These are phyloP conservation scores for Blakeslea trispora DNA, from an alignment of 371 early-diverging fungal genomes.

Conservation along the genomic window DNA sequence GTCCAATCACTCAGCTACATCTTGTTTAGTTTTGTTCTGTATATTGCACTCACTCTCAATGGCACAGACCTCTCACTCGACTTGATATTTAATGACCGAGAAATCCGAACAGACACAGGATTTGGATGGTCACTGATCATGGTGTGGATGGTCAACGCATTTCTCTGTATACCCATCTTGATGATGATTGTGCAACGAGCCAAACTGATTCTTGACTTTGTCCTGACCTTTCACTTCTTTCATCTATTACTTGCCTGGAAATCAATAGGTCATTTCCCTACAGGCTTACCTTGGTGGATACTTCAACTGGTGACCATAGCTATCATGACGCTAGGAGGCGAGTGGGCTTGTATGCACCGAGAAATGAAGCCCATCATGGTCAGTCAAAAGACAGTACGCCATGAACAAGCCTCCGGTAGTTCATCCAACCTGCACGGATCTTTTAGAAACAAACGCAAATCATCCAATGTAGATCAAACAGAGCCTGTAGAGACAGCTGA, in stretches of 20 bases:
- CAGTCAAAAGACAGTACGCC: slow-evolving; percentile 20
- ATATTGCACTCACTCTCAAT: slow-evolving; percentile 57
- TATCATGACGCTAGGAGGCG: slow-evolving; percentile 77
- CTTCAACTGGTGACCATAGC: slow-evolving; percentile 52
- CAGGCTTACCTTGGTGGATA: slow-evolving; percentile 72
- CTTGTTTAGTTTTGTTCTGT: slow-evolving; percentile 56
- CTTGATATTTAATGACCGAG: slow-evolving; percentile 62
- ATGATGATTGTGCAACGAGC: slow-evolving; percentile 80
- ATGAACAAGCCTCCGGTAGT: slow-evolving; percentile 6
- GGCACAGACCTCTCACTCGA: slow-evolving; percentile 70
- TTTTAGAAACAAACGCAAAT: slow-evolving; percentile 17
- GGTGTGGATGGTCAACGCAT: slow-evolving; percentile 67
- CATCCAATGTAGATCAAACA: slow-evolving; percentile 19
- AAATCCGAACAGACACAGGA: slow-evolving; percentile 68
- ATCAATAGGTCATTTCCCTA: slow-evolving; percentile 64
- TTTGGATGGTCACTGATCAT: slow-evolving; percentile 74
- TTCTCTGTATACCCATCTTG: slow-evolving; percentile 47
- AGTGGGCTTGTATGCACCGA: slow-evolving; percentile 79
- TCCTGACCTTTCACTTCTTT: slow-evolving; percentile 70
- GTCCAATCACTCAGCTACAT: slow-evolving; percentile 68
- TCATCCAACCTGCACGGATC: slow-evolving; percentile 2
- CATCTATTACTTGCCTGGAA: slow-evolving; percentile 66
- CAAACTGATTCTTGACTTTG: slow-evolving; percentile 79
- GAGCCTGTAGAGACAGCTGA: slow-evolving; percentile 12
- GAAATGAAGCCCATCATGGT: slow-evolving; percentile 84